Base-by-base conservation (phyloP, 2,329 filamentous ascomycete genomes). In the Dactylellina parvicollis region DNA sequence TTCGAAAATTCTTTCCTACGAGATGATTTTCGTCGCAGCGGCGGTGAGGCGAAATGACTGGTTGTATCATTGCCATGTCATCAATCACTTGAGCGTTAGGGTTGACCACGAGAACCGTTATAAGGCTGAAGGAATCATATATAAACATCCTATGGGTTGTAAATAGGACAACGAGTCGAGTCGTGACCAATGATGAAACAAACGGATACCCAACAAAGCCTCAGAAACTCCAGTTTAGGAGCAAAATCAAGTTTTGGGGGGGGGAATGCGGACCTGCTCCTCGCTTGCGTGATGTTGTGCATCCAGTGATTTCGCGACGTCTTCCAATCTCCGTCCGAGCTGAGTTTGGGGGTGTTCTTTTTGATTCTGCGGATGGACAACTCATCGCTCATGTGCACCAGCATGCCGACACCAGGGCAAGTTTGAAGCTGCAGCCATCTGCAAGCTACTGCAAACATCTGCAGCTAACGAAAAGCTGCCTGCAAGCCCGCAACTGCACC, bases 331-430 rank as follows among this genome's bases (percentile, higher is more conserved):
- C 22, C 14, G 46, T 40, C 46, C 18, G 30, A 47, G 20, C 20
- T 40, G 46, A 30, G 50, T 14, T 20, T 16, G 14, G 28, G 10
- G 34, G 10, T 3, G 54, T 16, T 20, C 8, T 8, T 34, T 36
- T 54, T 54, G 9, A 20, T 57, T 56, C 18, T 56, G 47, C 32
- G 56, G 40, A 61, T 57, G 49, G 44, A 72, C 67, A 72, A 72
- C 67, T 72, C 67, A 72, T 72, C 67, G 67, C 67, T 72, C 67
- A 72, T 72, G 67, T 72, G 67, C 59, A 72, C 67, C 57, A 47
- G 40, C 54, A 32, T 44, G 54, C 38, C 22, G 55, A 44, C 38
- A 47, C 52, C 49, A 36, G 52, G 34, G 9, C 28, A 36, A 55
- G 54, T 22, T 59, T 47, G 22, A 46, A 34, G 34, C 40, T 71